These are phyloP conservation scores for Tetrastigma voinierianum DNA, from an alignment of 164 flowering plant species.

Conservation along the genomic window DNA sequence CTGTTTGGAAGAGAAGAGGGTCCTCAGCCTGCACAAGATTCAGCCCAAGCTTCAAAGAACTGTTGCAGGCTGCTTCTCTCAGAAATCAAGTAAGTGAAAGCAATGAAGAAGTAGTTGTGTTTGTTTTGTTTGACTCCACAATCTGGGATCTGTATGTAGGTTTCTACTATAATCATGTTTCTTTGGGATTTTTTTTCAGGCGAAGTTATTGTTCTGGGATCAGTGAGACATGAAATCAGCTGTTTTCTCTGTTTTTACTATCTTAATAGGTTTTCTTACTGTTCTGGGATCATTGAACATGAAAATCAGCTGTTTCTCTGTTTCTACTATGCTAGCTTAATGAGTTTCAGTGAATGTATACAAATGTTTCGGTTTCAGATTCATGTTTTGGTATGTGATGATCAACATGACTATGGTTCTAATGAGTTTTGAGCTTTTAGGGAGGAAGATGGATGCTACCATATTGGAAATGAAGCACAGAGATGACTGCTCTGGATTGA, in stretches of 20 bases:
- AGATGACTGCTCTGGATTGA: conserved; percentile 39
- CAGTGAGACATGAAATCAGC: too few relatives aligned
- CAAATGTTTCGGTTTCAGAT: too few relatives aligned
- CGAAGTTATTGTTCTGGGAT: too few relatives aligned
- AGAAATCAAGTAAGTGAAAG: conserved; percentile 59
- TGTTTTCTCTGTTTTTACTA: too few relatives aligned
- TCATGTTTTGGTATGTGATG: too few relatives aligned
- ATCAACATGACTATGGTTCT: not conserved
- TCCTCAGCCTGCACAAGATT: conserved; percentile 33
- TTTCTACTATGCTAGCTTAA: not conserved
- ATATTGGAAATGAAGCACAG: conserved; percentile 64
- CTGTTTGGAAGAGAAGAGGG: conserved; percentile 32
- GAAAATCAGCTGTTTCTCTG: not conserved
- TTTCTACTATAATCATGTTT: too few relatives aligned
- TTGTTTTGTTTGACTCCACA: conserved; percentile 4
- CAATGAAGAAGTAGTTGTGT: not conserved
- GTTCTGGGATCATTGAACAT: too few relatives aligned
- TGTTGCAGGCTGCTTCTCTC: conserved; percentile 34
- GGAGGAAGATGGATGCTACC: conserved; percentile 43
- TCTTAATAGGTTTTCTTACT: too few relatives aligned
- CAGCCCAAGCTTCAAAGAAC: conserved; percentile 27
- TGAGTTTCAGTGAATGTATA: too few relatives aligned
- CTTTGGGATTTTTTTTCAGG: too few relatives aligned
- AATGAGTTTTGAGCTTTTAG: conserved; percentile 22
- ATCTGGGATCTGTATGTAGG: conserved; percentile 19